phyloP scores from a whole-genome alignment of 1,284 basidiomycete genomes.

The Puccinia coronata region DNA sequence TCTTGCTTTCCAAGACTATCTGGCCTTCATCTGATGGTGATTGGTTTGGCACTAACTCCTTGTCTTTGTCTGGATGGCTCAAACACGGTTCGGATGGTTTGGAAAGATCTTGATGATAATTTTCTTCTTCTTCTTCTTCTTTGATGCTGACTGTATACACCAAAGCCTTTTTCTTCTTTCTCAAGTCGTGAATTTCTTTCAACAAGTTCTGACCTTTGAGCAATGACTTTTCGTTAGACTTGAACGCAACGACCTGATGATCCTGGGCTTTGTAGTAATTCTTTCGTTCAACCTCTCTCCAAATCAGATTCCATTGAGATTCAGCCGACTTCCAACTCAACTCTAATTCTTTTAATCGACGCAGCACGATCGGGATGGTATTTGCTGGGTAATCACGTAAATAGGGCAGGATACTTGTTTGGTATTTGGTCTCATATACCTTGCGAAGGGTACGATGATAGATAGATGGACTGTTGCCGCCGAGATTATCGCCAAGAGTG shows the following conservation, averaged over 20 bases:
- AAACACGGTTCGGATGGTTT: constrained; percentile 1
- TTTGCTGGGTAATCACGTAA: constrained; percentile 46
- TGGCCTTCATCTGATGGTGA: not conserved
- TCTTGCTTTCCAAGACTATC: constrained; percentile 27
- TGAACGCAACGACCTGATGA: constrained; percentile 48
- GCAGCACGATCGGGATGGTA: constrained; percentile 41
- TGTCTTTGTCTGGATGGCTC: not conserved
- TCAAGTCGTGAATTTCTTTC: constrained; percentile 48
- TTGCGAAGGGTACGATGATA: constrained; percentile 45
- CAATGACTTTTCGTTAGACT: constrained; percentile 48
- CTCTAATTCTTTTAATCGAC: constrained; percentile 43
- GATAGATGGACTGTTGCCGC: constrained; percentile 49
- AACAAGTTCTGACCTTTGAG: constrained; percentile 41
- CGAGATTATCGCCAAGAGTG: constrained; percentile 40
- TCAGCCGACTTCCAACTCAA: constrained; percentile 49
- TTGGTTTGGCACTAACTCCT: not conserved
- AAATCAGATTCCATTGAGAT: constrained; percentile 48
- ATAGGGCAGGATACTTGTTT: constrained; percentile 40
- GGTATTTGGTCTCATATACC: constrained; percentile 45
- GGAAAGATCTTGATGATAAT: not conserved
- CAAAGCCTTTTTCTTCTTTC: constrained; percentile 21
- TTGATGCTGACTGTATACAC: constrained; percentile 26
- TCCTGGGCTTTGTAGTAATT: constrained; percentile 50
- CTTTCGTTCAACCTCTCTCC: constrained; percentile 49
- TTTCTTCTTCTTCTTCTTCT: not conserved